phyloP scores from a whole-genome alignment of 768 basidiomycete genomes.

The Mycena olivaceomarginata region DNA sequence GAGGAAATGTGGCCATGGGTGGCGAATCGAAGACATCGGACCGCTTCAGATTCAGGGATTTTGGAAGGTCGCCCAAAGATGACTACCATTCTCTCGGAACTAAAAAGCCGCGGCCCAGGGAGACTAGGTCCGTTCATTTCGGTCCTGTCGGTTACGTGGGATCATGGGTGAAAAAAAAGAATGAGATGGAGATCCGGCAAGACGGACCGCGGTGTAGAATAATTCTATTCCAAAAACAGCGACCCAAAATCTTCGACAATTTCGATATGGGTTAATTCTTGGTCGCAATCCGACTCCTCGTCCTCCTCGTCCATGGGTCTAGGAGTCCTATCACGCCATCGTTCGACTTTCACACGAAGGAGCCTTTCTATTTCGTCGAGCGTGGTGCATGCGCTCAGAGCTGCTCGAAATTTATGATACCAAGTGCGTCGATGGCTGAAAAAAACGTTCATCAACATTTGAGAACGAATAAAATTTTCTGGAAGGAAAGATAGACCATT shows the following conservation, averaged over 20 bases:
- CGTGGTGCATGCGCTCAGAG: constrained; percentile 62
- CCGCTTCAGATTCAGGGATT: too few relatives aligned
- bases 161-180: background rate
- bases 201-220: constrained; percentile 9
- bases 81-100: too few relatives aligned
- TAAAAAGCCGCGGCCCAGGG: too few relatives aligned
- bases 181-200: background rate
- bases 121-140: background rate
- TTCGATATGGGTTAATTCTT: constrained; percentile 1
- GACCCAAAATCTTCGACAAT: constrained; percentile 33
- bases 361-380: constrained; percentile 63
- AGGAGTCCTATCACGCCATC: constrained; percentile 67
- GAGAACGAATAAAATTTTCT: constrained; percentile 13
- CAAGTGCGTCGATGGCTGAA: constrained; percentile 70
- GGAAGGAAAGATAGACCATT: constrained; percentile 67
- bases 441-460: constrained; percentile 9
- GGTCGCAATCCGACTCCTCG: constrained; percentile 35
- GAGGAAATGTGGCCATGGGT: constrained; percentile 43
- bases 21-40: constrained; percentile 46
- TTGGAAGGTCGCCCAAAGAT: too few relatives aligned
- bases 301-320: constrained; percentile 47
- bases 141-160: background rate
- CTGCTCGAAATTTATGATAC: constrained; percentile 73
- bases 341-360: constrained; percentile 59
- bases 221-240: constrained; percentile 38